These are phyloP conservation scores for Schizochytrium sp. DNA, from an alignment of 108 stramenopile genomes.

Conservation along the genomic window DNA sequence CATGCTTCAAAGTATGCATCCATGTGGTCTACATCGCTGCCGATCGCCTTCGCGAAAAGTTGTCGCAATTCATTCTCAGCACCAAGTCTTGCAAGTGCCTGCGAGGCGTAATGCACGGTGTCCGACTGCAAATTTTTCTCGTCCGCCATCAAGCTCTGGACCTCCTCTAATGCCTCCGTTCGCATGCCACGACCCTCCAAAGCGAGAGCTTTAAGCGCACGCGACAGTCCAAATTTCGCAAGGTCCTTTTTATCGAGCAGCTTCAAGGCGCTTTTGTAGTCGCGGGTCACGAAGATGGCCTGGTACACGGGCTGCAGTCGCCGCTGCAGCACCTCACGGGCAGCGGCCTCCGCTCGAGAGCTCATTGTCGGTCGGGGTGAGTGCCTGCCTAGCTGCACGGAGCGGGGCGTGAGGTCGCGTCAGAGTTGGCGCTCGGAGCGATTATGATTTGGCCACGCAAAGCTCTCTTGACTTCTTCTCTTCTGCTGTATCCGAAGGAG, in stretches of 20 bases:
- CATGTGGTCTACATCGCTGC: slow-evolving; percentile 26
- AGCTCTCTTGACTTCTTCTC: too few relatives aligned
- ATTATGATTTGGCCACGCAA: too few relatives aligned
- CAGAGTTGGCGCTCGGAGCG: too few relatives aligned
- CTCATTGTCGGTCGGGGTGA: not conserved
- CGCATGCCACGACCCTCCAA: slow-evolving; percentile 25
- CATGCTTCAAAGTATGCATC: slow-evolving; percentile 21
- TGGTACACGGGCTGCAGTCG: slow-evolving; percentile 59
- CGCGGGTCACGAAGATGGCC: slow-evolving; percentile 38
- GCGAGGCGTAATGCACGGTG: not conserved
- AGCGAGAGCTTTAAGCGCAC: slow-evolving; percentile 38
- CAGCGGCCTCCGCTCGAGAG: not conserved
- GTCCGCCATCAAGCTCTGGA: not conserved
- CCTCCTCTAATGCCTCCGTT: slow-evolving; percentile 30
- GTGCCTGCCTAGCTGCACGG: too few relatives aligned
- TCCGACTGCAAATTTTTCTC: not conserved
- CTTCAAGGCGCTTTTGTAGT: slow-evolving; percentile 49
- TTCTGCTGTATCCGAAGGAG: too few relatives aligned
- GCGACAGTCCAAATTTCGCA: not conserved
- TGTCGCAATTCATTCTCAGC: not conserved
- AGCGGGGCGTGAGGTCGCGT: too few relatives aligned
- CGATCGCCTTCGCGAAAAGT: slow-evolving; percentile 19
- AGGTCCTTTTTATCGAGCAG: slow-evolving; percentile 50
- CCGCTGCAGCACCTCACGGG: slow-evolving; percentile 49
- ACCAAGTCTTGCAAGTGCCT: not conserved